These are phyloP conservation scores for Chamaenerion angustifolium DNA, from an alignment of 345 rosid species.

Conservation along the genomic window DNA sequence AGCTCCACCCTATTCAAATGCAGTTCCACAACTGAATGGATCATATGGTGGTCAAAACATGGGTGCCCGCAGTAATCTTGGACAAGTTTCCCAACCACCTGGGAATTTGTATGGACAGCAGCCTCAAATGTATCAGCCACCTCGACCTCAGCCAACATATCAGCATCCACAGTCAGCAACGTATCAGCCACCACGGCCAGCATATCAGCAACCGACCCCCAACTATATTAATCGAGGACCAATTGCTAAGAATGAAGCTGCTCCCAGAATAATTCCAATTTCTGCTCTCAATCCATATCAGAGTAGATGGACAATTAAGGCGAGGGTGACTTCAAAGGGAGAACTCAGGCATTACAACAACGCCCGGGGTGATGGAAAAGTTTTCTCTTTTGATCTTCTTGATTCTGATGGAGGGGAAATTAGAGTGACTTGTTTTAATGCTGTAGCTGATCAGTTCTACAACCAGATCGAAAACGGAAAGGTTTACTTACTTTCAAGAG, in stretches of 20 bases:
- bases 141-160: conserved; percentile 2
- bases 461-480: conserved; percentile 63
- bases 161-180: conserved; percentile 18
- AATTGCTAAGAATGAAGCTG: conserved; percentile 56
- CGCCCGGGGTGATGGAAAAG: conserved; percentile 76
- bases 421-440: conserved; percentile 80
- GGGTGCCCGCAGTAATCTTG: conserved; percentile 25
- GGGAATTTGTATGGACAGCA: conserved; percentile 14
- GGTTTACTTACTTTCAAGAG: conserved; percentile 68
- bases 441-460: conserved; percentile 71
- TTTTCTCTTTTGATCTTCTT: conserved; percentile 83
- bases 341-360: conserved; percentile 64
- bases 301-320: conserved; percentile 86
- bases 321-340: conserved; percentile 70
- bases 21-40: conserved; percentile 22
- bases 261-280: conserved; percentile 63
- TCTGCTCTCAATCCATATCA: conserved; percentile 82
- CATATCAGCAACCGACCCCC: conserved; percentile 44
- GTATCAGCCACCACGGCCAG: conserved; percentile 21
- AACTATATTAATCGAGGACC: conserved; percentile 60
- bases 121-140: conserved; percentile 4
- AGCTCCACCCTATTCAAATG: conserved; percentile 19
- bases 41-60: conserved; percentile 18
- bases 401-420: conserved; percentile 90
- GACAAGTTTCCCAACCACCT: conserved; percentile 27